Percentiles rank a stretch among this genome's conserved stretches.
Conservation (phyloP, 371 early-diverging fungal genomes). For the Mucor lusitanicus region DNA sequence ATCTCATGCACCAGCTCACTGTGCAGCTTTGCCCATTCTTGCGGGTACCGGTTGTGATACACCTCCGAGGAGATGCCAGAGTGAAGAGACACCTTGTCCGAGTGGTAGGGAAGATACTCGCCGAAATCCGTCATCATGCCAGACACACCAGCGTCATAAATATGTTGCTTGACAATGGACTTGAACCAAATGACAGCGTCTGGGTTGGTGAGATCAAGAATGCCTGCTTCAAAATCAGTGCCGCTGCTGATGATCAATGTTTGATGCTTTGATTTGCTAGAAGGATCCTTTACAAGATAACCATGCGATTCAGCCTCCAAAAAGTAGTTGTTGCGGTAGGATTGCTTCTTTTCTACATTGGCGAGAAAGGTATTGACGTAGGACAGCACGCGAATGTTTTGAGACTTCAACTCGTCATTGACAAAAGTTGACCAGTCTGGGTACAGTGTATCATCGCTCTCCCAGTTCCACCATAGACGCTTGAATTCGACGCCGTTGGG, state of each 20-base stretch:
- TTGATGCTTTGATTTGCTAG: constrained; percentile 1
- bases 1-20: constrained; percentile 28
- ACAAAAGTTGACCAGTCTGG: constrained; percentile 43
- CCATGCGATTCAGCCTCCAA: constrained; percentile 27
- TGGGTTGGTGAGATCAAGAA: constrained; percentile 38
- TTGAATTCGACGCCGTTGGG: constrained; percentile 23
- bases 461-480: constrained; percentile 53
- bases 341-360: constrained; percentile 27
- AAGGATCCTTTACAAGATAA: constrained; percentile 25
- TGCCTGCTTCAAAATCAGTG: constrained; percentile 27
- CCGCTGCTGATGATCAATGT: constrained; percentile 22
- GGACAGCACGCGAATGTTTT: constrained; percentile 23
- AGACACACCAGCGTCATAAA: constrained; percentile 33
- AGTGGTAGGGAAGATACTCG: constrained; percentile 36
- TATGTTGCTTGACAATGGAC: constrained; percentile 23
- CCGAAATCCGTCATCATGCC: constrained; percentile 43
- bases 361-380: constrained; percentile 44
- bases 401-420: constrained; percentile 11
- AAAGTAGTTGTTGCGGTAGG: constrained; percentile 23
- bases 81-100: constrained; percentile 3
- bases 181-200: constrained; percentile 29
- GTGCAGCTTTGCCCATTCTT: constrained; percentile 35
- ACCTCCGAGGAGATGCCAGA: constrained; percentile 15
- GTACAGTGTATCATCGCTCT: constrained; percentile 35
- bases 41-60: constrained; percentile 40